These are phyloP conservation scores for Sordaria brevicollis DNA, from an alignment of 495 filamentous ascomycete genomes.

Conservation along the genomic window DNA sequence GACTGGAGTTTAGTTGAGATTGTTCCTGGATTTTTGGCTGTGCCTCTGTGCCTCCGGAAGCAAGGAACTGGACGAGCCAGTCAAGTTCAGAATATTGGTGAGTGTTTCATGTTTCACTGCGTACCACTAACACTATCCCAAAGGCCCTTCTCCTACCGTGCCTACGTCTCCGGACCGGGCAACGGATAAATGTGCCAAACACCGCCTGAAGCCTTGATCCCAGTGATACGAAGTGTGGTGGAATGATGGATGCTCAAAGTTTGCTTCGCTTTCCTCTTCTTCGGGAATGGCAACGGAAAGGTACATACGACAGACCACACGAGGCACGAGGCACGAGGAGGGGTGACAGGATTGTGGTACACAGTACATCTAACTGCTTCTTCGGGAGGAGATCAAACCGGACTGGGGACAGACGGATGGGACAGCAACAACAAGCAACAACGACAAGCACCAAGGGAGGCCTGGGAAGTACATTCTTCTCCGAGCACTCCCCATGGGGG, in stretches of 20 bases:
- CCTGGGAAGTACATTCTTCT: too few relatives aligned
- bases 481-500: background rate
- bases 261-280: background rate
- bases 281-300: background rate
- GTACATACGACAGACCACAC: background rate
- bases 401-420: background rate
- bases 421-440: background rate
- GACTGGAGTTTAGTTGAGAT: background rate
- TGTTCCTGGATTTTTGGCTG: background rate
- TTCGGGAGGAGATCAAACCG: background rate
- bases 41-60: background rate
- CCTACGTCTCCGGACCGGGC: too few relatives aligned
- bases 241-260: background rate
- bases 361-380: background rate
- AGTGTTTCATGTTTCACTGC: background rate
- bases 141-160: background rate
- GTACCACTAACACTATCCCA: background rate
- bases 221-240: background rate
- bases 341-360: background rate
- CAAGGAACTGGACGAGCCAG: background rate
- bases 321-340: too few relatives aligned
- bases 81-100: background rate
- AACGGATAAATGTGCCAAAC: background rate
- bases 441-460: too few relatives aligned
- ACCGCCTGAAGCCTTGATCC: background rate